Percentiles rank a stretch among this genome's conserved stretches.
phyloP scores from a whole-genome alignment of 495 filamentous ascomycete genomes.

The Oidiodendron maius region DNA sequence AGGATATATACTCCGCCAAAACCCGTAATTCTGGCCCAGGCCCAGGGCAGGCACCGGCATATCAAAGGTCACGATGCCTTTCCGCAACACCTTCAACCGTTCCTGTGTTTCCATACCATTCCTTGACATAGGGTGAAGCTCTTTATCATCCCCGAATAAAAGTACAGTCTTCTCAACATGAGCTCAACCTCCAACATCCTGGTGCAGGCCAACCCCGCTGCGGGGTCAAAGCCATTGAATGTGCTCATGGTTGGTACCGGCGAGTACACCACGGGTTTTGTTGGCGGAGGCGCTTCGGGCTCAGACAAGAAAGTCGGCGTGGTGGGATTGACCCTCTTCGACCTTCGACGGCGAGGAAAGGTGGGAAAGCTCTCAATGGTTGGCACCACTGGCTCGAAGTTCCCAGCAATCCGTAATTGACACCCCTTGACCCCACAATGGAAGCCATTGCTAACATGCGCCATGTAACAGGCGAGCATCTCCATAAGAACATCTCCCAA shows the following conservation, averaged over 20 bases:
- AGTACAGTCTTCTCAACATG: no score
- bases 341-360: conserved; percentile 81
- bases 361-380: conserved; percentile 86
- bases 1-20: no score
- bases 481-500: conserved; percentile 80
- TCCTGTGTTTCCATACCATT: neutral
- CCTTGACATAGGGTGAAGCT: no score
- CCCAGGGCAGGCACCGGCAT: no score
- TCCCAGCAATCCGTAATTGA: conserved; percentile 76
- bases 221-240: conserved; percentile 55
- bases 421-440: neutral
- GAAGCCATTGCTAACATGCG: neutral
- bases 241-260: conserved; percentile 94
- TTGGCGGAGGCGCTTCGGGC: conserved; percentile 66
- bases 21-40: no score
- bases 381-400: conserved; percentile 81
- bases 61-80: neutral
- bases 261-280: conserved; percentile 92
- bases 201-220: no score
- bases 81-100: neutral
- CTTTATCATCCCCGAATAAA: no score
- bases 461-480: conserved; percentile 59
- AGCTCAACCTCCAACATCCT: no score
- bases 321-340: conserved; percentile 84
- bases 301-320: conserved; percentile 94